Percentiles rank a stretch among this genome's conserved stretches.
Conservation (phyloP, 805 yeast species). For the Blastobotrys parvus region DNA sequence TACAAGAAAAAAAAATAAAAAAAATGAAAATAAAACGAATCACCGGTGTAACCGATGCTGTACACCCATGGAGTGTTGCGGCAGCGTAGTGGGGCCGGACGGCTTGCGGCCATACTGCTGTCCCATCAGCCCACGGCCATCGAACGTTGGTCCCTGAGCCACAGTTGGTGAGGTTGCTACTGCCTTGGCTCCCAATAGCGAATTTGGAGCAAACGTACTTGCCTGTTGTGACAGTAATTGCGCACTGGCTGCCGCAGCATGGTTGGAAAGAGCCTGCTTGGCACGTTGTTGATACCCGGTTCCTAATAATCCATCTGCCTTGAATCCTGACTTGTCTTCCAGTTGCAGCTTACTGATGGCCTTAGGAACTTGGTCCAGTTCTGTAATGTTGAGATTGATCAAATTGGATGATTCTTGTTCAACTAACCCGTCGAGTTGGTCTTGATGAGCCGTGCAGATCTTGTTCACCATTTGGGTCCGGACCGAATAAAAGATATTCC, state of each 20-base stretch:
- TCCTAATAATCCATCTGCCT: slow-evolving; percentile 1
- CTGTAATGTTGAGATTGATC: no score
- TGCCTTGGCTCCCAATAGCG: slow-evolving; percentile 10
- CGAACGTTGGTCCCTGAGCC: neutral
- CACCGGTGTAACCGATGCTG: slow-evolving; percentile 1
- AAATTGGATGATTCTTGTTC: neutral
- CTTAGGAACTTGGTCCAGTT: neutral
- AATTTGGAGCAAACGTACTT: slow-evolving; percentile 7
- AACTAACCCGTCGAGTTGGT: neutral
- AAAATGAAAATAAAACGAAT: neutral
- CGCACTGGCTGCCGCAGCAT: neutral
- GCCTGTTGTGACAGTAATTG: neutral
- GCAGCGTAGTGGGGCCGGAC: neutral
- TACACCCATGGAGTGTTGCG: slow-evolving; percentile 7
- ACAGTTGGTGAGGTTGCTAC: neutral
- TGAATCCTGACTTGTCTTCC: neutral
- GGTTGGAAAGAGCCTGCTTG: slow-evolving; percentile 1
- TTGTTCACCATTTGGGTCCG: slow-evolving; percentile 14
- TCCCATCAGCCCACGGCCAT: slow-evolving; percentile 3
- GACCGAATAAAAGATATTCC: slow-evolving; percentile 24
- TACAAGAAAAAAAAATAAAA: slow-evolving; percentile 1
- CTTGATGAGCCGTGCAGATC: slow-evolving; percentile 1
- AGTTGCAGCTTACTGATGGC: neutral
- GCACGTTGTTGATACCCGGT: neutral
- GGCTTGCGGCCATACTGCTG: neutral